Conservation (phyloP, 331 rosid species). For the Quercus lobata region DNA sequence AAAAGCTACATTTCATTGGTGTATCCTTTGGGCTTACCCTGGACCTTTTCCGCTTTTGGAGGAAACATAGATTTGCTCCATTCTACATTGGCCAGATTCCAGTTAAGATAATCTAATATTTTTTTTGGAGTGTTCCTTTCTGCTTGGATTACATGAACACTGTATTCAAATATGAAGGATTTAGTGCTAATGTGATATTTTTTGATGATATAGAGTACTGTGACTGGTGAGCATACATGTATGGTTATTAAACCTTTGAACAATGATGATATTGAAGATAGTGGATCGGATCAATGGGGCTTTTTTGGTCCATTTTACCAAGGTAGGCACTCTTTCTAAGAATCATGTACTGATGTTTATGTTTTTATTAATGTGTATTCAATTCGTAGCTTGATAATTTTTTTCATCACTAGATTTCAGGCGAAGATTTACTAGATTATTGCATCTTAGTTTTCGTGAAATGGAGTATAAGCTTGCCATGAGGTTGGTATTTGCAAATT, state of each 20-base stretch:
- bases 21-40: constrained; percentile 96
- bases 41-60: constrained; percentile 92
- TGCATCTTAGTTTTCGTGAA: constrained; percentile 56
- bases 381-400: constrained; percentile 20
- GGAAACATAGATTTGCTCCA: constrained; percentile 86
- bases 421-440: constrained; percentile 60
- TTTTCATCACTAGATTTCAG: constrained; percentile 57
- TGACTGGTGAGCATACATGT: constrained; percentile 94
- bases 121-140: neutral
- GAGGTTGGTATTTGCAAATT: constrained; percentile 53
- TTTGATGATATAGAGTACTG: constrained; percentile 50
- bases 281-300: constrained; percentile 56
- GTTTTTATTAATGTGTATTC: constrained; percentile 2
- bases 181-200: neutral
- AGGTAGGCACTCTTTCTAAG: constrained; percentile 38
- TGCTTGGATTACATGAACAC: neutral
- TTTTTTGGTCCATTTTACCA: constrained; percentile 75
- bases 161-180: neutral
- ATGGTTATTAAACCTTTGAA: constrained; percentile 81
- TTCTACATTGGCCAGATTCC: constrained; percentile 93
- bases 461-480: constrained; percentile 88
- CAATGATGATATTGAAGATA: constrained; percentile 83
- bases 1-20: constrained; percentile 90
- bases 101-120: constrained; percentile 55
- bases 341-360: neutral